Conservation (phyloP, 2,329 filamentous ascomycete species). For the Neobulgaria alba region DNA sequence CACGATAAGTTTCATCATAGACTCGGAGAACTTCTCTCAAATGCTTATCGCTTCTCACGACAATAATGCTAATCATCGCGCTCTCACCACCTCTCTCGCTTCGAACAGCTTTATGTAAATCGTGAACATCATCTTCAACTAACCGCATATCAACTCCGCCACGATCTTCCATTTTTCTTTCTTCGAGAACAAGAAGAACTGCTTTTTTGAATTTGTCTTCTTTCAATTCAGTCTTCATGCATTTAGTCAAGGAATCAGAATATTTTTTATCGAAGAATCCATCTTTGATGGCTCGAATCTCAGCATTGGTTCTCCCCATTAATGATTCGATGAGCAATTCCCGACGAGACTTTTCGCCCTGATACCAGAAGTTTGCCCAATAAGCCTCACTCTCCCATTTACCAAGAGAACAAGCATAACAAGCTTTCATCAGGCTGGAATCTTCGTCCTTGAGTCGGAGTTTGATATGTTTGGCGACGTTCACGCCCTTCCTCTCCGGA, state of each 20-base stretch:
- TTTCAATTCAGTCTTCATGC: constrained; percentile 87
- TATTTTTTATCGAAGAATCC: constrained; percentile 91
- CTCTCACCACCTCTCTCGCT: constrained; percentile 77
- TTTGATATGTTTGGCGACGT: constrained; percentile 79
- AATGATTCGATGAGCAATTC: constrained; percentile 89
- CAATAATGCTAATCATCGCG: constrained; percentile 77
- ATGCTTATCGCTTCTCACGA: constrained; percentile 73
- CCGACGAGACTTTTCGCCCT: constrained; percentile 71
- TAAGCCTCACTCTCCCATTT: constrained; percentile 90
- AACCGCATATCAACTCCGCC: constrained; percentile 33
- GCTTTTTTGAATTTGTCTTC: constrained; percentile 94
- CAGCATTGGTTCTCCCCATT: constrained; percentile 83
- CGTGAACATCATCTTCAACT: constrained; percentile 63
- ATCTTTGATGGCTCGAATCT: constrained; percentile 79
- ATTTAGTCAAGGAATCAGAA: constrained; percentile 66
- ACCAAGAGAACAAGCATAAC: constrained; percentile 82
- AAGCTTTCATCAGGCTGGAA: constrained; percentile 77
- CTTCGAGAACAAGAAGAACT: constrained; percentile 75
- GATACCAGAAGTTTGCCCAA: constrained; percentile 98
- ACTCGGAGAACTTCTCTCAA: constrained; percentile 67
- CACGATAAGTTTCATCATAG: constrained; percentile 65
- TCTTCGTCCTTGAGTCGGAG: constrained; percentile 64
- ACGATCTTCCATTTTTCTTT: constrained; percentile 69
- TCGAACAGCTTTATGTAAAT: constrained; percentile 59
- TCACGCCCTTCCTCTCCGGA: constrained; percentile 64